Evolutionary conservation across 2,329 filamentous ascomycete genomes (phyloP).

Genomic region (Pyrenochaeta sp.): DNA sequence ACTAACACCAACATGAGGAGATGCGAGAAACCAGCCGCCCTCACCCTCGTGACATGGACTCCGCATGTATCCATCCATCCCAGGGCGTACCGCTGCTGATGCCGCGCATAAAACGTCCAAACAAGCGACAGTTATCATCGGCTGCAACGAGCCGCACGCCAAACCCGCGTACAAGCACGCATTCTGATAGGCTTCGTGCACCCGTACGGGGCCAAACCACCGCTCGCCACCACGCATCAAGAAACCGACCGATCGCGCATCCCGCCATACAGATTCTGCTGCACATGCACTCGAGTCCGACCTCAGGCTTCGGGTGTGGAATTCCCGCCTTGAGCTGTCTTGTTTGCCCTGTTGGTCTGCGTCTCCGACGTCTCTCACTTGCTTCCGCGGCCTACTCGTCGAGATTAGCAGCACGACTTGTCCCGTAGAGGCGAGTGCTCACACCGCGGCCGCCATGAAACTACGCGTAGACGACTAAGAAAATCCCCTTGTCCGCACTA

Average conservation of each 20-base stretch:
- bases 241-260: too few relatives aligned
- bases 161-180: background rate
- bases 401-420: too few relatives aligned
- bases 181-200: background rate
- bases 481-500: too few relatives aligned
- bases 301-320: too few relatives aligned
- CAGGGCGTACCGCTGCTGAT: background rate
- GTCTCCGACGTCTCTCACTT: background rate
- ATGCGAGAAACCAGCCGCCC: background rate
- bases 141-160: background rate
- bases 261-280: too few relatives aligned
- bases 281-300: too few relatives aligned
- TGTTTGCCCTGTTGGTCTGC: background rate
- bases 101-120: background rate
- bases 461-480: too few relatives aligned
- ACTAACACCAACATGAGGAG: too few relatives aligned
- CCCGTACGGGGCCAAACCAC: background rate
- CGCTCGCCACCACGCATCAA: background rate
- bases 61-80: background rate
- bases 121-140: background rate
- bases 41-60: background rate
- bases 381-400: too few relatives aligned
- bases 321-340: too few relatives aligned
- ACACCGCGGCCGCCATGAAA: too few relatives aligned
- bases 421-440: too few relatives aligned